These are phyloP conservation scores for Clonostachys chloroleuca DNA, from an alignment of 2,329 filamentous ascomycete species.

Conservation along the genomic window DNA sequence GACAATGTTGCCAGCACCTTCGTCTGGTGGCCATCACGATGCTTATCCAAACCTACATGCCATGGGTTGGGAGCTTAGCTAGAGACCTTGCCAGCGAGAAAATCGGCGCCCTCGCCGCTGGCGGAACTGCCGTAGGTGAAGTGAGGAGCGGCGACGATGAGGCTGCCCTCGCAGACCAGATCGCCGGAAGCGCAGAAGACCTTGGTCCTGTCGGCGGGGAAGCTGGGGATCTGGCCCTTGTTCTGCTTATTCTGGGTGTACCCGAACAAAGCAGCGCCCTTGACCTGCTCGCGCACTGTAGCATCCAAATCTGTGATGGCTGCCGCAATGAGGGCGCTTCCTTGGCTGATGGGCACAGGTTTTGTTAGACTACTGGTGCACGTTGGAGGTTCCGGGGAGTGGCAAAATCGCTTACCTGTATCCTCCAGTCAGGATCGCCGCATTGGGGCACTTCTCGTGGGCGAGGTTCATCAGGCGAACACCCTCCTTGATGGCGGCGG, in stretches of 20 bases:
- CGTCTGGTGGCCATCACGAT: no score
- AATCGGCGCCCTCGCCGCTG: not conserved
- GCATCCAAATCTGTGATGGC: slow-evolving; percentile 24
- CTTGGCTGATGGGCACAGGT: slow-evolving; percentile 18
- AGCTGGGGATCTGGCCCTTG: slow-evolving; percentile 28
- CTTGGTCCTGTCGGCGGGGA: slow-evolving; percentile 21
- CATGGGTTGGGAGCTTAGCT: no score
- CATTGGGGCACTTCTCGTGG: slow-evolving; percentile 34
- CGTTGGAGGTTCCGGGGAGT: not conserved
- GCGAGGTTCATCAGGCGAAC: slow-evolving; percentile 31
- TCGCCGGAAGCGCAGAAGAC: slow-evolving; percentile 32
- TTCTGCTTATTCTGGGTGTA: slow-evolving; percentile 39
- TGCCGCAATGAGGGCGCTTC: slow-evolving; percentile 34
- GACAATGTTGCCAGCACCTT: no score
- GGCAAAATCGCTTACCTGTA: slow-evolving; percentile 13
- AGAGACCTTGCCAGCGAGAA: not conserved
- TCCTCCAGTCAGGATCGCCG: slow-evolving; percentile 34
- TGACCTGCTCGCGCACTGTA: slow-evolving; percentile 24
- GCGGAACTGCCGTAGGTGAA: slow-evolving; percentile 16
- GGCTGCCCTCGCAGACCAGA: slow-evolving; percentile 26
- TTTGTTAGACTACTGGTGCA: not conserved
- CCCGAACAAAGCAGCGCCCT: slow-evolving; percentile 28
- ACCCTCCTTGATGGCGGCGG: slow-evolving; percentile 31
- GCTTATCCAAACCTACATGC: no score
- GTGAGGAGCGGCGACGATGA: slow-evolving; percentile 27